Evolutionary conservation across 176 grass and related monocot genomes (phyloP), one percentile per base, ranked within the genome.

Genomic region (Musa schizocarpa): DNA sequence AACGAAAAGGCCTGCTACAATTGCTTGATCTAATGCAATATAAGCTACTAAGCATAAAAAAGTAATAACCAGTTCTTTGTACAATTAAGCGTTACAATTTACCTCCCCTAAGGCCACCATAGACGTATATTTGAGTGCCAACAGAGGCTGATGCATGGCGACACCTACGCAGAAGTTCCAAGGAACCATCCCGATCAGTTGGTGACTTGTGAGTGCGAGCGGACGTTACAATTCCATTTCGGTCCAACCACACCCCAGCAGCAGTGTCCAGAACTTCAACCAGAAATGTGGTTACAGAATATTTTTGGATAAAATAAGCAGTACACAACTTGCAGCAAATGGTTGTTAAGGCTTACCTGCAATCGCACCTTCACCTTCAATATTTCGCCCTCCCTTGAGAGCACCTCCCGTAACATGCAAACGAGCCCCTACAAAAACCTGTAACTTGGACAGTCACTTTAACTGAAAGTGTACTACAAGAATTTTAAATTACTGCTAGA

Each of bases 191-290:
- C 80, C 86, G 88, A 20, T 91, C 95, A 74, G 79, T 91, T 69
- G 88, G 78, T 78, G 90, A 85, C 74, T 91, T 99, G 72, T 88
- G 87, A 82, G 78, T 81, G 19, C 86, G 87, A 78, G 88, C 10
- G 13, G 78, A 82, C 17, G 88, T 94, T 62, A 99, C 95, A 76
- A 92, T 94, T 73, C 95, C 95, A 89, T 94, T 92, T 91, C 80
- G 87, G 81, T 99, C 90, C 86, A 99, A 83, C 95, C 95, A 99
- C 82, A 94, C 84, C 80, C 95, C 95, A 93, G 95, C 90, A 89
- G 95, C 95, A 78, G 95, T 99, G 79, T 99, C 95, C 73, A 99
- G 76, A 75, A 99, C 95, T 99, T 59, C 59, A 91, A 79, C 83
- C 83, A 73, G 13, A 52, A 69, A 53, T 49, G 19, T 52, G 85